These are phyloP conservation scores for Sphagnum tenellum DNA, from an alignment of 225 moss, liverwort and hornwort genomes.

Conservation along the genomic window DNA sequence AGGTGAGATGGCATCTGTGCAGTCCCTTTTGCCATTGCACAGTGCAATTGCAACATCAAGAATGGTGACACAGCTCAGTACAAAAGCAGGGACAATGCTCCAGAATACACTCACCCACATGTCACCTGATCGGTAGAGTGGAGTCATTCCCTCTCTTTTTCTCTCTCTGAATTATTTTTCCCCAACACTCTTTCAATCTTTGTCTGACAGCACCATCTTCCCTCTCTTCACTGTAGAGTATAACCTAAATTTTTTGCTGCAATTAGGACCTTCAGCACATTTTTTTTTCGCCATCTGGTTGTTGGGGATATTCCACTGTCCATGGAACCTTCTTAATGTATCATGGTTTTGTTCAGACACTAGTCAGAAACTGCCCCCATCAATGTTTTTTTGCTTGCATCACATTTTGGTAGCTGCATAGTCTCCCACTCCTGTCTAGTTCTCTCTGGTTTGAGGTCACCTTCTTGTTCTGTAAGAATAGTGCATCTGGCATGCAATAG, in stretches of 20 bases:
- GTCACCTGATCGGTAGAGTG: conserved; percentile 81
- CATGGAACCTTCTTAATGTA: background rate
- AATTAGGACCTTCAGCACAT: too few species aligned
- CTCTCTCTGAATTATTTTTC: background rate
- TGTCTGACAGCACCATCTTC: background rate
- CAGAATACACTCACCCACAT: conserved; percentile 81
- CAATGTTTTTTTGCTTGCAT: background rate
- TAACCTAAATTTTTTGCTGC: background rate
- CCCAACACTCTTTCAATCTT: background rate
- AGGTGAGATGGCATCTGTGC: conserved; percentile 66
- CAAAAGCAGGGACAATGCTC: conserved; percentile 67
- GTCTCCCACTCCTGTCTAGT: too few species aligned
- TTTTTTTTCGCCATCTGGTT: background rate
- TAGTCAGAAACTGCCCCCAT: background rate
- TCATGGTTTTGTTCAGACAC: background rate
- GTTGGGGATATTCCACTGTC: background rate
- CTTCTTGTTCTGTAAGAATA: too few species aligned
- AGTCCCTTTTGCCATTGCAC: conserved; percentile 70
- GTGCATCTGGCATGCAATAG: too few species aligned
- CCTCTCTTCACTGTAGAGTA: background rate
- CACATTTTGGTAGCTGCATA: background rate
- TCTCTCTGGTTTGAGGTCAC: too few species aligned
- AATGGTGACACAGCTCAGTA: conserved; percentile 76
- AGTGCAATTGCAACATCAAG: conserved; percentile 73
- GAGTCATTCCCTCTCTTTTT: conserved; percentile 9